Base-by-base conservation (phyloP, 1,284 basidiomycete species). In the Irpex lacteus region DNA sequence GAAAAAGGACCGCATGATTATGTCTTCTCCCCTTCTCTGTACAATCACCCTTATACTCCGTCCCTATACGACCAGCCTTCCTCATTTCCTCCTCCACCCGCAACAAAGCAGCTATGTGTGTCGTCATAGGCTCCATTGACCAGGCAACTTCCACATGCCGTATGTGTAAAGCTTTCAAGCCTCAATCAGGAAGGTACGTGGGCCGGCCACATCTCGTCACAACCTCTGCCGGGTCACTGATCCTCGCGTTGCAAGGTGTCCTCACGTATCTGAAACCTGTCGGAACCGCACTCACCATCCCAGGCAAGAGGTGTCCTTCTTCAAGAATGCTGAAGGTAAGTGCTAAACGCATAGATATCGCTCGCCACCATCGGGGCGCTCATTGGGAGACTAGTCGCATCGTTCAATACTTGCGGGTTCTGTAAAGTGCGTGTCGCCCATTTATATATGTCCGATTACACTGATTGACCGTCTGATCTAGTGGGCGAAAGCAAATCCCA, bases 291-390 rank as follows among this genome's bases (percentile, higher is more conserved):
- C 80, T 11, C 77, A 81, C 62, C 91, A 94, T 74, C 91, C 91
- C 59, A 83, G 85, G 67, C 83, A 86, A 73, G 90, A 92, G 72
- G 85, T 93, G 61, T 80, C 88, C 47, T 90, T 84, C 74, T 81
- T 92, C 70, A 91, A 85, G 80, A 94, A 93, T 72, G 90, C 91
- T 38, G 91, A 94, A 83, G 91, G 90, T 92, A 70, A 69, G 80
- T 63, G 52, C 64, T 59, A 59, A 50, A 58, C 57, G 7, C 60
- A 37, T 38, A 58, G 58, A 63, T 63, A 63, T 69, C 66, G 56
- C 65, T 58, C 64, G 60, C 61, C 61, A 58, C 59, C 44, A 58
- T 57, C 60, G 40, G 66, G 40, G 47, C 47, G 65, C 65, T 66
- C 50, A 66, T 44, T 36, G 19, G 21, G 50, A 34, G 8, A 52